Conservation (phyloP, 345 rosid genomes). For the Triadica sebifera region DNA sequence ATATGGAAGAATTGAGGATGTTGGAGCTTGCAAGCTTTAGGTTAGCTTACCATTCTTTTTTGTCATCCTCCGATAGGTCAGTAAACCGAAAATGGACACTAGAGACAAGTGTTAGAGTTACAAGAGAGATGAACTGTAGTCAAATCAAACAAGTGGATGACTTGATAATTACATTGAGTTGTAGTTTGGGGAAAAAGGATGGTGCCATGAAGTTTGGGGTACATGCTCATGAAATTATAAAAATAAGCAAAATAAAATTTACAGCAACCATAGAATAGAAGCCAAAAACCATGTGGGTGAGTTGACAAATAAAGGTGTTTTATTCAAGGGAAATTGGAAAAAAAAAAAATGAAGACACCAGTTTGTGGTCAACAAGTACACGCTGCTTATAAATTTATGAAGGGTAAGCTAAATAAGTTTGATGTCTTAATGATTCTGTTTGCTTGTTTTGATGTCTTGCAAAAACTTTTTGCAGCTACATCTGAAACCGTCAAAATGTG, state of each 20-base stretch:
- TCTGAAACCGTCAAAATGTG: slow-evolving; percentile 89
- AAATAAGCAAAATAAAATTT: background rate
- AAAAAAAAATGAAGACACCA: background rate
- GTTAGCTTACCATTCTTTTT: too few species aligned
- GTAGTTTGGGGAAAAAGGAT: background rate
- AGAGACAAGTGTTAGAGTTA: too few species aligned
- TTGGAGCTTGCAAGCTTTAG: too few species aligned
- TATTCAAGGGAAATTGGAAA: background rate
- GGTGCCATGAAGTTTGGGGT: too few species aligned
- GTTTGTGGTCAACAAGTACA: background rate
- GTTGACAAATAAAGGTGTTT: too few species aligned
- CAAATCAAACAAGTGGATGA: too few species aligned
- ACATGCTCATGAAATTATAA: background rate
- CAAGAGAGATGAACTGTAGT: too few species aligned
- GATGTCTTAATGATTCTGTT: background rate
- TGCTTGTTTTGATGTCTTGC: slow-evolving; percentile 10
- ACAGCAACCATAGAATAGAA: background rate
- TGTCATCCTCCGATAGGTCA: too few species aligned
- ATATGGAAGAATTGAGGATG: too few species aligned
- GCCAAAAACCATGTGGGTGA: background rate
- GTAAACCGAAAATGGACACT: too few species aligned
- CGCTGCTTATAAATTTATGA: background rate
- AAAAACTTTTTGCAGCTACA: slow-evolving; percentile 59
- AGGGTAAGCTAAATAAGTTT: background rate
- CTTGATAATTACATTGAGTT: background rate